Conservation (phyloP, 352 stramenopile species). For the Globisporangium solare region DNA sequence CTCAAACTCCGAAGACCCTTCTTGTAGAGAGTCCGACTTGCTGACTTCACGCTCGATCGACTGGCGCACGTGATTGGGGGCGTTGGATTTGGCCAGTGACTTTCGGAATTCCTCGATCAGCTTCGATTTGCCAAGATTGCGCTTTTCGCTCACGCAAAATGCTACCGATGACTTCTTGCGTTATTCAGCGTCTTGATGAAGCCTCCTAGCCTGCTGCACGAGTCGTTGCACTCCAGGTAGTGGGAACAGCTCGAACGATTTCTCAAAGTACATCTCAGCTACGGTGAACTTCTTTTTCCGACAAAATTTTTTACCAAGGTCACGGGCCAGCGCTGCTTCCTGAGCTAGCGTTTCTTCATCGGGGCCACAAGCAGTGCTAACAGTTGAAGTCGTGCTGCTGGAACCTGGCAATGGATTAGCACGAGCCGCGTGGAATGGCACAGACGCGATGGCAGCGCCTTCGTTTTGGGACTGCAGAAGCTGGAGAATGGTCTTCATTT, state of each 20-base stretch:
- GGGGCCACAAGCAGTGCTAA: background rate
- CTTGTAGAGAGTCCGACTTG: constrained; percentile 32
- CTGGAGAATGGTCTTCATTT: constrained; percentile 52
- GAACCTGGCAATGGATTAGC: background rate
- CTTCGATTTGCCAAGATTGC: constrained; percentile 9
- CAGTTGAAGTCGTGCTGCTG: background rate
- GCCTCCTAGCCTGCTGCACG: constrained; percentile 24
- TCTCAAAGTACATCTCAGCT: constrained; percentile 56
- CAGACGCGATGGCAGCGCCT: background rate
- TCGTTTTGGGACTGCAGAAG: constrained; percentile 21
- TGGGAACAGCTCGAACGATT: constrained; percentile 46
- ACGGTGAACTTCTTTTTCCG: constrained; percentile 37
- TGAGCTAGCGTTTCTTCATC: constrained; percentile 35
- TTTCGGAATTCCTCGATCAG: constrained; percentile 19
- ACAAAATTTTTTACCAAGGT: constrained; percentile 58
- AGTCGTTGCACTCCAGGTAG: constrained; percentile 51
- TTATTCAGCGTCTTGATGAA: constrained; percentile 12
- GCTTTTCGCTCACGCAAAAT: background rate
- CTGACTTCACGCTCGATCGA: constrained; percentile 43
- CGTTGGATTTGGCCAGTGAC: constrained; percentile 14
- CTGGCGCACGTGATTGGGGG: constrained; percentile 20
- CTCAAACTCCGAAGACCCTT: constrained; percentile 25
- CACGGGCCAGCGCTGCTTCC: constrained; percentile 53
- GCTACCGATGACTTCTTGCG: background rate
- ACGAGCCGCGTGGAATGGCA: background rate